Evolutionary conservation across 2,329 filamentous ascomycete genomes (phyloP).

Genomic region (Alternaria incomplexa): DNA sequence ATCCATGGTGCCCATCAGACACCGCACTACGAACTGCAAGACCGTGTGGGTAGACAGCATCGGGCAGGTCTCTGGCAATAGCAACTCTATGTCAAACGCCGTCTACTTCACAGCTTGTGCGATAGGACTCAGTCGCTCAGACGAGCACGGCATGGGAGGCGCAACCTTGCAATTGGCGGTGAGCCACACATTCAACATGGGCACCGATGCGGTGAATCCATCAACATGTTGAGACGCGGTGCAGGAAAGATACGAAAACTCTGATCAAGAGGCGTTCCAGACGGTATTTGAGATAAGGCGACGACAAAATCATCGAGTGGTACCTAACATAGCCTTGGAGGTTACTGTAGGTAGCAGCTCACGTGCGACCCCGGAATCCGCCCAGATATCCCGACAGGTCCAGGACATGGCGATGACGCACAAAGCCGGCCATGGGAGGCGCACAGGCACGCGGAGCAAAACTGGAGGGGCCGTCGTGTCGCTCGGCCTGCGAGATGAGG

Average conservation of each 20-base stretch:
- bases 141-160: not conserved
- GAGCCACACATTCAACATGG: constrained; percentile 14
- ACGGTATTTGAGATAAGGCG: not conserved
- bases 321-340: not conserved
- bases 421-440: constrained; percentile 11
- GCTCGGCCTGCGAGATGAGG: not conserved
- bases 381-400: not conserved
- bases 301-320: not conserved
- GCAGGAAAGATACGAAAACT: constrained; percentile 10
- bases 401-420: constrained; percentile 8
- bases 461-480: constrained; percentile 23
- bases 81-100: not conserved
- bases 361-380: not conserved
- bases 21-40: not conserved
- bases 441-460: constrained; percentile 21
- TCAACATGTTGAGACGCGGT: constrained; percentile 19
- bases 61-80: not conserved
- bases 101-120: not conserved
- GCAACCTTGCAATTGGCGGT: constrained; percentile 23
- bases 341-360: not conserved
- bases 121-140: not conserved
- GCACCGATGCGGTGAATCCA: constrained; percentile 13
- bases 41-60: not conserved
- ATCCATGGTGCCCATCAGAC: not conserved
- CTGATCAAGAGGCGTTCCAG: not conserved